phyloP scores from a whole-genome alignment of 371 early-diverging fungal species.

The Rhizopus delemar region DNA sequence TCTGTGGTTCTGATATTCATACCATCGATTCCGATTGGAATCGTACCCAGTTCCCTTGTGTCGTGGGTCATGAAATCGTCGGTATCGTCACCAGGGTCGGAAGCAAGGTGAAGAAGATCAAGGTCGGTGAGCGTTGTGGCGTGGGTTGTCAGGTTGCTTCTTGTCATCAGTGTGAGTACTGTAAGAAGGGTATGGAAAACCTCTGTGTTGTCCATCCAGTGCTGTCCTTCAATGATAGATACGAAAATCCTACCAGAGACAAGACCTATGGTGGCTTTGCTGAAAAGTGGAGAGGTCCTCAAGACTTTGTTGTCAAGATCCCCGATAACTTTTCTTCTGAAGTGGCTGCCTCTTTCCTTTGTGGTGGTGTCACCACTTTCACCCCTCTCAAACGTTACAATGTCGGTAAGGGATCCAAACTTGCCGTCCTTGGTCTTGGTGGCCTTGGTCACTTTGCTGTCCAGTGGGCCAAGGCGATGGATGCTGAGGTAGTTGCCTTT shows the following conservation, averaged over 20 bases:
- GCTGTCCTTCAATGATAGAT: conserved; percentile 64
- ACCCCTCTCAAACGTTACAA: conserved; percentile 52
- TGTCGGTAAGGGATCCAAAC: conserved; percentile 51
- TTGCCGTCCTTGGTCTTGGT: conserved; percentile 75
- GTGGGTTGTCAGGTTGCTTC: conserved; percentile 62
- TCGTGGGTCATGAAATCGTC: conserved; percentile 70
- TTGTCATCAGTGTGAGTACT: conserved; percentile 39
- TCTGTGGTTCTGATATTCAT: conserved; percentile 62
- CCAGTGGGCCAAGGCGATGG: conserved; percentile 59
- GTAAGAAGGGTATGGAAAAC: conserved; percentile 36
- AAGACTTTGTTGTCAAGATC: conserved; percentile 55
- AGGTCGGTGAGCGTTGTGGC: conserved; percentile 72
- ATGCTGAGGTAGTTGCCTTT: conserved; percentile 74
- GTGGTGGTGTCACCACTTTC: conserved; percentile 50
- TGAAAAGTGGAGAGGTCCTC: conserved; percentile 58
- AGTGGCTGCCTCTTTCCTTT: conserved; percentile 55
- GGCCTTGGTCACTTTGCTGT: conserved; percentile 74
- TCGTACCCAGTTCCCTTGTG: conserved; percentile 57
- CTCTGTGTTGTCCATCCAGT: conserved; percentile 47
- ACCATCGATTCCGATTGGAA: conserved; percentile 72
- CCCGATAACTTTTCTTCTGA: conserved; percentile 53
- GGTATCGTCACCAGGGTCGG: conserved; percentile 58
- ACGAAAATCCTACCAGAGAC: conserved; percentile 54
- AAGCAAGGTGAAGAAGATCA: conserved; percentile 40
- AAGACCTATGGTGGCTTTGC: conserved; percentile 68